Percentiles rank a stretch among this genome's conserved stretches.
Evolutionary conservation across 306 rosid genomes (phyloP).

Genomic region (Medicago lupulina): DNA sequence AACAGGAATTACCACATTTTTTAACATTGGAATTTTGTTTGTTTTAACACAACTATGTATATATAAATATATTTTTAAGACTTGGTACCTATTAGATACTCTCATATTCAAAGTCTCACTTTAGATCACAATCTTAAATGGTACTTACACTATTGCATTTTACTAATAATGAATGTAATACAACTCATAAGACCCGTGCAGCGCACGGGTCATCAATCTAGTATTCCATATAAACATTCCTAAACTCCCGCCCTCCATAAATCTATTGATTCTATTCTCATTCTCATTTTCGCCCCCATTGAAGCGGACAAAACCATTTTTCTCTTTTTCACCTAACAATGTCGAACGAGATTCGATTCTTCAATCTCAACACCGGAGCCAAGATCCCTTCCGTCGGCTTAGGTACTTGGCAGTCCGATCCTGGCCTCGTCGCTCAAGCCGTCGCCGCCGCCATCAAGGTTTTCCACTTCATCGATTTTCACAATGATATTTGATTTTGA

Average conservation of each 20-base stretch:
- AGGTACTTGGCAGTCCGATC: conserved; percentile 86
- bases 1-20: no score
- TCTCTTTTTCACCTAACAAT: background rate
- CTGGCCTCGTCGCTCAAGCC: conserved; percentile 74
- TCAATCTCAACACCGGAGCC: conserved; percentile 77
- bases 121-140: no score
- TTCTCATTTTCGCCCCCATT: background rate
- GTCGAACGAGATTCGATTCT: conserved; percentile 51
- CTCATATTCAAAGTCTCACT: no score
- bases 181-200: no score
- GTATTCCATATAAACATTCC: no score
- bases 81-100: no score
- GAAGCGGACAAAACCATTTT: background rate
- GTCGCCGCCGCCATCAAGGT: conserved; percentile 74
- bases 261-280: background rate
- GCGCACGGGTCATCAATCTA: no score
- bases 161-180: no score
- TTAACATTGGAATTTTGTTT: no score
- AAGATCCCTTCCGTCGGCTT: conserved; percentile 77
- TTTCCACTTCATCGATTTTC: background rate
- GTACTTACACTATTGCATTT: no score
- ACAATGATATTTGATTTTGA: conserved; percentile 10
- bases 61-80: no score
- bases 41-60: no score
- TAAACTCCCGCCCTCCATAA: background rate